Conservation (phyloP, 1,139 yeast species). For the Magnusiomyces suaveolens region DNA sequence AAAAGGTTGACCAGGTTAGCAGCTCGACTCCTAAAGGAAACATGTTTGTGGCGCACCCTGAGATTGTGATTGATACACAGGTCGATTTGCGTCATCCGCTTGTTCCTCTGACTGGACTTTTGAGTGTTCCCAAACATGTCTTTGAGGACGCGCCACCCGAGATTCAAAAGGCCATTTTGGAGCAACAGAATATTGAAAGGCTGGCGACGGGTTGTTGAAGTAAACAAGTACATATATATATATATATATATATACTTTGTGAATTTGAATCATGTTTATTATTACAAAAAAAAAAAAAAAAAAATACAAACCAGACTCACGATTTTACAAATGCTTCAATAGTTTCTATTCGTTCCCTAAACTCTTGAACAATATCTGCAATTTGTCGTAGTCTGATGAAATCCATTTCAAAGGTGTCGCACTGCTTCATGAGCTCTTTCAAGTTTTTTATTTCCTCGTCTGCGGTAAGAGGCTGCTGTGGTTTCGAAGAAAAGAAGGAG, state of each 20-base stretch:
- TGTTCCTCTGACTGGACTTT: slow-evolving; percentile 51
- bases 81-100: slow-evolving; percentile 35
- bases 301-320: background rate
- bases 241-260: too few species aligned
- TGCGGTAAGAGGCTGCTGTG: slow-evolving; percentile 18
- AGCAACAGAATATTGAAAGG: slow-evolving; percentile 34
- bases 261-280: background rate
- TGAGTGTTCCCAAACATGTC: slow-evolving; percentile 46
- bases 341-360: slow-evolving; percentile 29
- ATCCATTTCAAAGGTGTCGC: slow-evolving; percentile 51
- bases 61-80: slow-evolving; percentile 43
- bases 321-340: background rate
- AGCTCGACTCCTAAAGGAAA: background rate
- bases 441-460: slow-evolving; percentile 40
- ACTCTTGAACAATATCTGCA: slow-evolving; percentile 39
- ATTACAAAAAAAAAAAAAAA: background rate
- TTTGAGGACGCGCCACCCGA: slow-evolving; percentile 43
- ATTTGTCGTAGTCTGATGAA: slow-evolving; percentile 63
- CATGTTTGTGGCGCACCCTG: slow-evolving; percentile 19
- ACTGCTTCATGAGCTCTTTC: slow-evolving; percentile 38
- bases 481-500: background rate
- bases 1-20: background rate
- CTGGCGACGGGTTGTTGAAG: background rate
- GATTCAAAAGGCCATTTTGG: slow-evolving; percentile 49
- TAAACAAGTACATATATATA: background rate